Conservation (phyloP, 805 yeast species). For the Starmerella vaccinii region DNA sequence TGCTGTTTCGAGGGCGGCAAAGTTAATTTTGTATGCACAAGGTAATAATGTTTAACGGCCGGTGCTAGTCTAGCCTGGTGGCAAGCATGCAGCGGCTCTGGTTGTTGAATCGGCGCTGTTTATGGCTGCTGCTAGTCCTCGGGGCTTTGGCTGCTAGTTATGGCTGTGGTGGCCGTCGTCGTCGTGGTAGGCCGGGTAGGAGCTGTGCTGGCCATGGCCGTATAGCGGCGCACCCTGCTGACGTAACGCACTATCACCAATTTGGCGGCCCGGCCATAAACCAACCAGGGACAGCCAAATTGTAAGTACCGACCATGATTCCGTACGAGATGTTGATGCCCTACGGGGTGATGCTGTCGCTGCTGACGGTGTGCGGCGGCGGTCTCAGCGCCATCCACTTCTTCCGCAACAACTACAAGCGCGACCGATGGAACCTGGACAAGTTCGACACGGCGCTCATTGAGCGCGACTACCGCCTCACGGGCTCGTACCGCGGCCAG, state of each 20-base stretch:
- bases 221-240: not conserved
- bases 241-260: not conserved
- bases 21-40: too few relatives aligned
- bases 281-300: not conserved
- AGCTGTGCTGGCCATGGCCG: not conserved
- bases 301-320: constrained; percentile 35
- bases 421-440: constrained; percentile 45
- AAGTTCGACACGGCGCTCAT: constrained; percentile 46
- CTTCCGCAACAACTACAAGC: constrained; percentile 41
- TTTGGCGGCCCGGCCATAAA: not conserved
- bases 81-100: too few relatives aligned
- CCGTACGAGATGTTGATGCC: constrained; percentile 63
- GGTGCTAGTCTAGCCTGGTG: too few relatives aligned
- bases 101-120: too few relatives aligned
- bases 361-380: constrained; percentile 47
- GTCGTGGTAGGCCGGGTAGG: too few relatives aligned
- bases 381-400: constrained; percentile 38
- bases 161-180: too few relatives aligned
- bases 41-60: too few relatives aligned
- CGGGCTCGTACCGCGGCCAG: constrained; percentile 67
- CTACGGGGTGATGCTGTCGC: constrained; percentile 45
- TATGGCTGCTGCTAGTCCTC: too few relatives aligned
- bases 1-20: too few relatives aligned
- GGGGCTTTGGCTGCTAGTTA: too few relatives aligned
- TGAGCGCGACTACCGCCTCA: constrained; percentile 65